Conservation (phyloP, 169 alveolate genomes). For the Plasmodium cynomolgi region DNA sequence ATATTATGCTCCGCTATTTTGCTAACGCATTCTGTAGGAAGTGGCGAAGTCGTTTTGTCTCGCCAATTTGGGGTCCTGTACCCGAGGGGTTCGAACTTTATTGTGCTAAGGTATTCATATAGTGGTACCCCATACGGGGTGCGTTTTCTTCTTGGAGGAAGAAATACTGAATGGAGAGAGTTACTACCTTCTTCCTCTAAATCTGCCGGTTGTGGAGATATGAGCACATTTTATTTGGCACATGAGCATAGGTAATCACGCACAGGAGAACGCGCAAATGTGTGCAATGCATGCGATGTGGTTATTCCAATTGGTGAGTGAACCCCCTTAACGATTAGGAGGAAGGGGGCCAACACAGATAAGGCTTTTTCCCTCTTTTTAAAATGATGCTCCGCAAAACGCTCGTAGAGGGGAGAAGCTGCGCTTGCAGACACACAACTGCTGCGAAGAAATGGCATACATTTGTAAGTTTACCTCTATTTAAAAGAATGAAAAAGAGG, state of each 20-base stretch:
- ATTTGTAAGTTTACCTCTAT: neutral
- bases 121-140: neutral
- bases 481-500: neutral
- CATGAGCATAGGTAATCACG: neutral
- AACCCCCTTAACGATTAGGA: neutral
- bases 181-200: neutral
- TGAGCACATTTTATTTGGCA: neutral
- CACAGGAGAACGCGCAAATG: neutral
- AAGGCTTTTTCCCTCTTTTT: neutral
- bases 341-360: neutral
- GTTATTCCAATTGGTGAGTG: neutral
- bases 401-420: neutral
- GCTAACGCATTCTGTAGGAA: neutral
- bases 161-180: neutral
- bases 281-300: neutral
- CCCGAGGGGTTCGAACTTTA: neutral
- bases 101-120: neutral
- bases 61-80: neutral
- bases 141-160: neutral
- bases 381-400: neutral
- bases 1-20: neutral
- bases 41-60: neutral
- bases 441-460: neutral
- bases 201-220: neutral
- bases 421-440: neutral